Evolutionary conservation across 2,329 filamentous ascomycete genomes (phyloP).

Genomic region (Penicillium sp.): DNA sequence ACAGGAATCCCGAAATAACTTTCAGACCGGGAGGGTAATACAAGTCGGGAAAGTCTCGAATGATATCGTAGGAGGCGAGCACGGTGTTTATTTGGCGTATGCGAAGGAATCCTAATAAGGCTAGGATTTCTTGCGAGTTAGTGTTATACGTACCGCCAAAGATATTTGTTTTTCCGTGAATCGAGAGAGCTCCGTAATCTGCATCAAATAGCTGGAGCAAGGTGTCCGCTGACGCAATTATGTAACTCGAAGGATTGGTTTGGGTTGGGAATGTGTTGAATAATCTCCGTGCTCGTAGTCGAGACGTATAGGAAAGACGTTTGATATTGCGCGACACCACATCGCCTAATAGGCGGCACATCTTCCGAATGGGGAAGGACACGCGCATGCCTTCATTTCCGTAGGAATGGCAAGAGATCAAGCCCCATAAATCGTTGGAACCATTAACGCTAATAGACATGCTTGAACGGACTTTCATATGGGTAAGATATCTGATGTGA

Average conservation of each 20-base stretch:
- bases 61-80: constrained; percentile 73
- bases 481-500: constrained; percentile 79
- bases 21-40: constrained; percentile 77
- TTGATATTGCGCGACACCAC: constrained; percentile 86
- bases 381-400: constrained; percentile 84
- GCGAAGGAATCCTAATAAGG: constrained; percentile 80
- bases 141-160: constrained; percentile 64
- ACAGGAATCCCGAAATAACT: constrained; percentile 73
- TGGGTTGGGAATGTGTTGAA: constrained; percentile 84
- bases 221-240: constrained; percentile 85
- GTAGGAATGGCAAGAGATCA: constrained; percentile 85
- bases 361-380: constrained; percentile 85
- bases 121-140: constrained; percentile 78
- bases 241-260: constrained; percentile 82
- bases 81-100: constrained; percentile 74
- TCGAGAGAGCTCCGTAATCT: constrained; percentile 81
- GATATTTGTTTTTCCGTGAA: constrained; percentile 82
- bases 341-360: constrained; percentile 85
- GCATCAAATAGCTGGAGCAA: constrained; percentile 80
- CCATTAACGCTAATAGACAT: constrained; percentile 94
- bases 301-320: constrained; percentile 78
- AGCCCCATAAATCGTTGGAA: constrained; percentile 80
- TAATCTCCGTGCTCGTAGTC: constrained; percentile 79
- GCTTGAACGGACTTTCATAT: constrained; percentile 89
- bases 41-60: constrained; percentile 76